Conservation (phyloP, 2,329 filamentous ascomycete genomes). For the Fusarium mundagurra region DNA sequence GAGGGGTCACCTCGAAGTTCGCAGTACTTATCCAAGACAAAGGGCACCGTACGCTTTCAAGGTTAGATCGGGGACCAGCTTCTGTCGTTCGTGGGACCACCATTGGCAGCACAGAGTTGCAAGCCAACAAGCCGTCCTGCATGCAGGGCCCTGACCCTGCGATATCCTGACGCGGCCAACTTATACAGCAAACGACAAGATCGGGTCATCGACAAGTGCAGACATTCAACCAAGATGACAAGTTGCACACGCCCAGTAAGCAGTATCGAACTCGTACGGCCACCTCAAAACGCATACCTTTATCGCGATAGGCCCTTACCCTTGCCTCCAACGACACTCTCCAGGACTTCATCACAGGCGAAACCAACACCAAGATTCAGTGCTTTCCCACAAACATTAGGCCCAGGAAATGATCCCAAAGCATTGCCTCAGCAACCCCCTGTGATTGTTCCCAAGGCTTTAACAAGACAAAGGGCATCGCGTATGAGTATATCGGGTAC, state of each 20-base stretch:
- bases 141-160: slow-evolving; percentile 22
- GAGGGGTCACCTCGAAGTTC: slow-evolving; percentile 5
- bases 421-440: slow-evolving; percentile 26
- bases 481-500: slow-evolving; percentile 32
- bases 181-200: neutral
- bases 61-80: slow-evolving; percentile 8
- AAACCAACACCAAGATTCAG: slow-evolving; percentile 26
- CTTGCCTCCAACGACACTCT: slow-evolving; percentile 25
- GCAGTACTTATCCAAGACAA: slow-evolving; percentile 8
- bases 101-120: slow-evolving; percentile 15
- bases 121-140: slow-evolving; percentile 22
- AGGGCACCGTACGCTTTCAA: slow-evolving; percentile 18
- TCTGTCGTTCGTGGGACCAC: slow-evolving; percentile 10
- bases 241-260: slow-evolving; percentile 24
- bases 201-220: neutral
- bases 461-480: slow-evolving; percentile 28
- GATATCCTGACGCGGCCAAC: neutral
- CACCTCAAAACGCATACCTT: slow-evolving; percentile 37
- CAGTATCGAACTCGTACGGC: slow-evolving; percentile 31
- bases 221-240: slow-evolving; percentile 18
- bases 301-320: slow-evolving; percentile 38
- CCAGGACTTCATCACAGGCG: slow-evolving; percentile 10
- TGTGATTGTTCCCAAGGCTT: slow-evolving; percentile 10
- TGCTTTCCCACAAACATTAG: slow-evolving; percentile 26
- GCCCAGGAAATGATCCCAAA: slow-evolving; percentile 35